These are phyloP conservation scores for Quercus engelmannii DNA, from an alignment of 306 rosid genomes.

Conservation along the genomic window DNA sequence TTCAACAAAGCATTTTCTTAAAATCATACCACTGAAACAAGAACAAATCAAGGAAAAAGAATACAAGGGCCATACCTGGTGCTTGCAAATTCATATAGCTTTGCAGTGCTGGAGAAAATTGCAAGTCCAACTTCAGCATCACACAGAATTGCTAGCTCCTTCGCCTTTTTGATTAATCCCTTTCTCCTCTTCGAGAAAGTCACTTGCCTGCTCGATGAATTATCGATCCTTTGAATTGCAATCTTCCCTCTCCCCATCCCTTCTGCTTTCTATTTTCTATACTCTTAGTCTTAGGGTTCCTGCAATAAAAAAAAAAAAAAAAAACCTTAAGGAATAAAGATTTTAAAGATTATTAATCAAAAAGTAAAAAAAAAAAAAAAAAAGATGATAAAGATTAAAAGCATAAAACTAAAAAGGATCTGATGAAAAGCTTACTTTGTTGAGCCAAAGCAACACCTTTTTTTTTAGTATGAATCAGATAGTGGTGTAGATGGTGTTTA, in stretches of 20 bases:
- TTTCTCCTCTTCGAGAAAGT: conserved; percentile 93
- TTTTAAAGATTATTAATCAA: neutral
- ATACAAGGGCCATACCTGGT: conserved; percentile 41
- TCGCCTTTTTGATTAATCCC: conserved; percentile 85
- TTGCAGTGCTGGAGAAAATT: conserved; percentile 75
- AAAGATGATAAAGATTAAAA: neutral
- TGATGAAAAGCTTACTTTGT: conserved; percentile 31
- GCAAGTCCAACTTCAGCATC: conserved; percentile 82
- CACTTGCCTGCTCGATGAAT: conserved; percentile 75
- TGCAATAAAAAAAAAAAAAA: neutral
- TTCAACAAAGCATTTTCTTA: neutral
- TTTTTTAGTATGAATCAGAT: neutral
- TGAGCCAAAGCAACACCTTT: conserved; percentile 1
- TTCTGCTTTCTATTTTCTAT: neutral
- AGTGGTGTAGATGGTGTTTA: conserved; percentile 14
- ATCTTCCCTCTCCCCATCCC: conserved; percentile 90
- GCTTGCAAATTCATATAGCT: conserved; percentile 75
- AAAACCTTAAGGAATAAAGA: neutral
- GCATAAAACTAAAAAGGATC: neutral
- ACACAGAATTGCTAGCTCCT: conserved; percentile 76
- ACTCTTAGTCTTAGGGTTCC: conserved; percentile 51
- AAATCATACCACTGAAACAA: neutral
- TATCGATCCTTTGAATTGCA: conserved; percentile 75
- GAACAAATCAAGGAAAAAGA: neutral
- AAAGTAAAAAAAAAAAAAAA: neutral